These are phyloP conservation scores for Ceratocystis variospora DNA, from an alignment of 2,329 filamentous ascomycete species.

Conservation along the genomic window DNA sequence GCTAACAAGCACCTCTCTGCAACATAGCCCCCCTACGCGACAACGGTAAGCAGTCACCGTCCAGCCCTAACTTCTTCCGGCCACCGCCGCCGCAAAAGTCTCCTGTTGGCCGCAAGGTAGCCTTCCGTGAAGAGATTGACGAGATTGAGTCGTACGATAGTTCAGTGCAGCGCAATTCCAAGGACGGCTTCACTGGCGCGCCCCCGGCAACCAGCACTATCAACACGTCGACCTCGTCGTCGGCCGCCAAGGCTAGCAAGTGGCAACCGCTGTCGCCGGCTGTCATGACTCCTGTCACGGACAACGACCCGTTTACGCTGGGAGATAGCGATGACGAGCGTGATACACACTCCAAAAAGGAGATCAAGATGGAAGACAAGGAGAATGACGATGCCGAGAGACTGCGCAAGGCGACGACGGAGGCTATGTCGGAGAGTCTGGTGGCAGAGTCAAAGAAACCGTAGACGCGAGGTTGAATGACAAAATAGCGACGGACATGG, in stretches of 20 bases:
- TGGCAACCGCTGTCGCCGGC: conserved; percentile 89
- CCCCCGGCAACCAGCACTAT: neutral
- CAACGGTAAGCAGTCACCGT: conserved; percentile 40
- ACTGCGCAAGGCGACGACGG: conserved; percentile 50
- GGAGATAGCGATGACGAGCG: conserved; percentile 95
- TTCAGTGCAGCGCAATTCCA: conserved; percentile 41
- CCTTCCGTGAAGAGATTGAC: conserved; percentile 52
- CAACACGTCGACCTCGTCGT: conserved; percentile 24
- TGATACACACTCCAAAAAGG: conserved; percentile 29
- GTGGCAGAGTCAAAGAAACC: conserved; percentile 30
- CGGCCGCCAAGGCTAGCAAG: conserved; percentile 66
- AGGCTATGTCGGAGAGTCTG: conserved; percentile 45
- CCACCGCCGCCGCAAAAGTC: conserved; percentile 37
- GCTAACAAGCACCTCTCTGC: conserved; percentile 21
- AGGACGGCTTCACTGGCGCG: conserved; percentile 29
- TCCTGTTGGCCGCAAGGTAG: conserved; percentile 40
- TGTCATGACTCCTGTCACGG: conserved; percentile 35
- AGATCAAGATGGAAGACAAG: conserved; percentile 40
- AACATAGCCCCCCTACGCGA: conserved; percentile 40
- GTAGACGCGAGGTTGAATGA: neutral
- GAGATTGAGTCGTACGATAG: conserved; percentile 63
- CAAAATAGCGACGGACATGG: neutral
- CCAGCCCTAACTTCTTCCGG: conserved; percentile 72
- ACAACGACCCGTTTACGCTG: conserved; percentile 92
- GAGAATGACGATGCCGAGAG: conserved; percentile 45